Percentiles rank a stretch among this genome's conserved stretches.
phyloP scores from a whole-genome alignment of 2,329 filamentous ascomycete species.

The Thermoascus crustaceus region DNA sequence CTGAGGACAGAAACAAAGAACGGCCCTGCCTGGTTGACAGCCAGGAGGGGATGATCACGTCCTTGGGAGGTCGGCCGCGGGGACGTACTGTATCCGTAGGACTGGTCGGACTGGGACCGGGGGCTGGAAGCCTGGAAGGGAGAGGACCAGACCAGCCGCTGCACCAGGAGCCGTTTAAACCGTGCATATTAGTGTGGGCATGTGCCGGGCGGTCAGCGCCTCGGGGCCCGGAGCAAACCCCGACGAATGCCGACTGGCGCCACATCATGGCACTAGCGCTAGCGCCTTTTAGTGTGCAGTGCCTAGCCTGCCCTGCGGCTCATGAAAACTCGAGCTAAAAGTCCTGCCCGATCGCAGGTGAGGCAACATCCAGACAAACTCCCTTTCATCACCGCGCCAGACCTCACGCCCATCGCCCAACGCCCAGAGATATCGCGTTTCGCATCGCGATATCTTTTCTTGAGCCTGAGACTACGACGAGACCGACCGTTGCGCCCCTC shows the following conservation, averaged over 20 bases:
- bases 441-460: constrained; percentile 34
- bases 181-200: not conserved
- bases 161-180: constrained; percentile 11
- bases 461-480: constrained; percentile 17
- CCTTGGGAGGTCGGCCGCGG: too few species aligned
- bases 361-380: constrained; percentile 34
- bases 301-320: constrained; percentile 8
- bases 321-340: constrained; percentile 30
- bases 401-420: constrained; percentile 23
- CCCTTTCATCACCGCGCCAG: constrained; percentile 34
- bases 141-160: too few species aligned
- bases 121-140: too few species aligned
- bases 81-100: too few species aligned
- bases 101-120: too few species aligned
- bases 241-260: constrained; percentile 1
- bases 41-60: constrained; percentile 1
- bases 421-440: constrained; percentile 33
- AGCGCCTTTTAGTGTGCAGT: constrained; percentile 6
- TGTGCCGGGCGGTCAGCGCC: too few species aligned
- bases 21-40: constrained; percentile 7
- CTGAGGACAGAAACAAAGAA: constrained; percentile 1
- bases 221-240: not conserved
- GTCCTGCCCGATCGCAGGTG: constrained; percentile 31
- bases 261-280: constrained; percentile 6
- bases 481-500: constrained; percentile 18